Evolutionary conservation across 257 asterid genomes (phyloP), one percentile per base, ranked within the genome.

Genomic region (Datura wrightii): DNA sequence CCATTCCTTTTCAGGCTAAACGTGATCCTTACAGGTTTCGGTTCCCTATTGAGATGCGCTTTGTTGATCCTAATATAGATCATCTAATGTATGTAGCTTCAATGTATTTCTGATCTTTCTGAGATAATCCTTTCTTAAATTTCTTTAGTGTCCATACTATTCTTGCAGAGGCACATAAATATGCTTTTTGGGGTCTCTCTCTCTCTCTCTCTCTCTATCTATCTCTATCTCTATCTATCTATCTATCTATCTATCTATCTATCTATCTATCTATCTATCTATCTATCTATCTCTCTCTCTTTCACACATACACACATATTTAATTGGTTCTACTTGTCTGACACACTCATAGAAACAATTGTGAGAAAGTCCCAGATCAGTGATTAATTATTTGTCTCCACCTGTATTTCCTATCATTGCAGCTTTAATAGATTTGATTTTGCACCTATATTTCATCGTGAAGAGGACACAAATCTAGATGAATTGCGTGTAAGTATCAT

Each of bases 401-500:
- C 79, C n/a, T 71, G 55, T 71, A 4, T 71, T 48, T 42, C 56
- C 55, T 42, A n/a, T 89, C 85, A 83, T 89, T 91, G 92, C 98
- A 96, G 99, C 87, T 96, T 96, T 91, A 92, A 93, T 79, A 90
- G 54, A 76, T 96, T 96, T 88, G 98, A 96, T 67, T 96, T 86
- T 55, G 92, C 98, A n/a, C 99, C 99, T 71, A 96, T 96, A 88
- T 93, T 96, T 88, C 98, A 96, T 82, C 95, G 97, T 14, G 97
- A 91, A 6, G 98, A 91, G 63, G 97, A 91, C 84, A 86, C 91
- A 72, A 96, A 90, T 87, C 94, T 92, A n/a, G 99, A 94, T 88
- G 99, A 96, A 85, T 86, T 96, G 85, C 98, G 98, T 55, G 99
- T 96, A 89, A 96, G 99, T 88, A 82, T 79, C 86, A 37, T 52